Base-by-base conservation (phyloP, 1,284 basidiomycete species). In the Puccinia coronata region DNA sequence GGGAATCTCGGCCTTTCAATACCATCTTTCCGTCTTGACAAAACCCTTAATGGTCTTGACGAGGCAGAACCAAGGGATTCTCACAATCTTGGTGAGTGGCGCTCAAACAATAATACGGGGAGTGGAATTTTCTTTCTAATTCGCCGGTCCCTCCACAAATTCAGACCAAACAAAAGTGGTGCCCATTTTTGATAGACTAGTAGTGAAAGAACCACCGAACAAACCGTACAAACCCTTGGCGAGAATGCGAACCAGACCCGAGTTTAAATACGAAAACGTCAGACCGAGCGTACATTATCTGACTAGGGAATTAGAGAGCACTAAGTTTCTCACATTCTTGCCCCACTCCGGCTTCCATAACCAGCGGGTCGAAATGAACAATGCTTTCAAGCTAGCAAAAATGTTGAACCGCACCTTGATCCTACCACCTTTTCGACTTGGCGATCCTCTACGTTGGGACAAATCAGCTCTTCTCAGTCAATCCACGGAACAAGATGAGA, bases 361-460 rank as follows among this genome's bases (percentile, higher is more conserved):
- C 85, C 92, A 93, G 86, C 90, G 92, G 47, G 92, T 94, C 82
- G 91, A 92, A 36, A 88, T 94, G 82, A 92, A 93, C 85, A 94
- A 94, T 83, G 92, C 92, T 12, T 88, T 93, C 43, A 88, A 91
- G 20, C 88, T 93, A 75, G 88, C 92, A 11, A 87, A 87, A 82
- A 85, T 92, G 43, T 88, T 93, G 79, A 91, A 92, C 85, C 91
- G 92, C 80, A 93, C 92, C 14, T 87, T 93, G 47, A 88, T 93
- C 82, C 86, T 93, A 47, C 92, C 93, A 25, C 91, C 91, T 16
- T 88, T 91, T 34, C 90, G 91, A 74, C 89, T 93, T 5, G 92
- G 92, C 47, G 89, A 88, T 84, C 89, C 91, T 2, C 87, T 92
- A 47, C 89, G 88, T 55, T 92, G 51, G 87, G 86, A 6, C 86